phyloP scores from a whole-genome alignment of 768 basidiomycete genomes.

The Trametes meyenii region DNA sequence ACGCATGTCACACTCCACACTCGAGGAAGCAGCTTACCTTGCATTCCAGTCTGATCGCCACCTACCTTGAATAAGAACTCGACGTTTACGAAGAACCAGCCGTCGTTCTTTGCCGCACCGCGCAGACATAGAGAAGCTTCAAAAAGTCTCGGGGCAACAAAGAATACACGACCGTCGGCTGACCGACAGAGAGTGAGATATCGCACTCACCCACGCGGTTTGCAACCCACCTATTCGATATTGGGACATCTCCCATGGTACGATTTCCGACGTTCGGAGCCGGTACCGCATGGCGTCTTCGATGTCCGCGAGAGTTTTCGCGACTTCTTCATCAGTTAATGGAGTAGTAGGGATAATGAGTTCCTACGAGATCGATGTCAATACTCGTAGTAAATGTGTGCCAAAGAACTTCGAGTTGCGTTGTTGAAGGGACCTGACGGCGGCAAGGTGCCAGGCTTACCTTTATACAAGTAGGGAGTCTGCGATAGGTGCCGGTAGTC shows the following conservation, averaged over 20 bases:
- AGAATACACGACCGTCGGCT: conserved; percentile 82
- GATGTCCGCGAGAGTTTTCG: conserved; percentile 67
- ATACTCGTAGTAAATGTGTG: neutral
- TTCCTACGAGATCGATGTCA: conserved; percentile 50
- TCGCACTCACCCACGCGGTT: conserved; percentile 24
- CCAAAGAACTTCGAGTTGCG: neutral
- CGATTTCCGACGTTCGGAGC: conserved; percentile 73
- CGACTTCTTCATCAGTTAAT: conserved; percentile 66
- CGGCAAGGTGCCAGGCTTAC: conserved; percentile 45
- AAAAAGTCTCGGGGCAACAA: conserved; percentile 72
- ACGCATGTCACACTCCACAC: neutral
- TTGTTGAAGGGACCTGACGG: neutral
- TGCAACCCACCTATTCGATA: conserved; percentile 61
- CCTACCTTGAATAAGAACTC: conserved; percentile 75
- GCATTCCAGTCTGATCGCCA: conserved; percentile 70
- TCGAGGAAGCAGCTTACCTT: conserved; percentile 52
- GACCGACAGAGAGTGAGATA: conserved; percentile 17
- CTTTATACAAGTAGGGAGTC: conserved; percentile 82
- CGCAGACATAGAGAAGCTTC: conserved; percentile 73
- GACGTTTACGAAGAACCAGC: conserved; percentile 85
- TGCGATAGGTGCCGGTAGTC: conserved; percentile 81
- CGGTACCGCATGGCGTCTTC: conserved; percentile 81
- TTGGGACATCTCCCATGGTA: conserved; percentile 80
- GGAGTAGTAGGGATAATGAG: conserved; percentile 64
- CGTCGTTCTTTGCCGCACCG: conserved; percentile 68